Conservation (phyloP, 352 stramenopile species). For the Globisporangium splendens region DNA sequence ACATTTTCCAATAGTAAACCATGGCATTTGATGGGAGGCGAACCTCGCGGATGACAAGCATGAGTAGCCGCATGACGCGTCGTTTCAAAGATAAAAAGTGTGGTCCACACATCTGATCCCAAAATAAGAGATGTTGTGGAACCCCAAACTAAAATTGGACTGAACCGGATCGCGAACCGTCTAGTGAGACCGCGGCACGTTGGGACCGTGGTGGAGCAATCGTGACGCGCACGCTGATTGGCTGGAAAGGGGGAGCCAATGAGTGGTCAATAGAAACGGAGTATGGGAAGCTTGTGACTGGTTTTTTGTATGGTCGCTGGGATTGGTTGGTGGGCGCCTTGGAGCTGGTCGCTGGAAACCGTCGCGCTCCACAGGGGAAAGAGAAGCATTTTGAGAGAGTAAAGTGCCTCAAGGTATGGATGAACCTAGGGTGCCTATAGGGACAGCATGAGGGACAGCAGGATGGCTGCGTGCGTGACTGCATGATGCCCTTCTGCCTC, state of each 20-base stretch:
- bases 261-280: slow-evolving; percentile 8
- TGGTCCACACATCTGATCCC: neutral
- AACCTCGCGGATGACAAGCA: neutral
- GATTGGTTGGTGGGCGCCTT: slow-evolving; percentile 15
- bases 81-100: neutral
- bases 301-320: slow-evolving; percentile 12
- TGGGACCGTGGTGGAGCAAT: neutral
- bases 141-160: too few relatives aligned
- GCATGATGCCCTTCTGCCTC: too few relatives aligned
- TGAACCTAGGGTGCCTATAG: neutral
- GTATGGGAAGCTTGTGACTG: neutral
- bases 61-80: neutral
- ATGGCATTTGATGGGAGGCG: too few relatives aligned
- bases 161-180: neutral
- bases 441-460: neutral
- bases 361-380: slow-evolving; percentile 11
- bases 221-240: neutral
- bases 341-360: slow-evolving; percentile 3
- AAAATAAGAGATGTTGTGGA: neutral
- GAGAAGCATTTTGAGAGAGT: slow-evolving; percentile 25
- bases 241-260: neutral
- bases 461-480: neutral
- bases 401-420: slow-evolving; percentile 22
- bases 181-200: neutral
- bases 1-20: too few relatives aligned